phyloP scores from a whole-genome alignment of 2,329 filamentous ascomycete genomes.

The Colletotrichum nymphaeae region DNA sequence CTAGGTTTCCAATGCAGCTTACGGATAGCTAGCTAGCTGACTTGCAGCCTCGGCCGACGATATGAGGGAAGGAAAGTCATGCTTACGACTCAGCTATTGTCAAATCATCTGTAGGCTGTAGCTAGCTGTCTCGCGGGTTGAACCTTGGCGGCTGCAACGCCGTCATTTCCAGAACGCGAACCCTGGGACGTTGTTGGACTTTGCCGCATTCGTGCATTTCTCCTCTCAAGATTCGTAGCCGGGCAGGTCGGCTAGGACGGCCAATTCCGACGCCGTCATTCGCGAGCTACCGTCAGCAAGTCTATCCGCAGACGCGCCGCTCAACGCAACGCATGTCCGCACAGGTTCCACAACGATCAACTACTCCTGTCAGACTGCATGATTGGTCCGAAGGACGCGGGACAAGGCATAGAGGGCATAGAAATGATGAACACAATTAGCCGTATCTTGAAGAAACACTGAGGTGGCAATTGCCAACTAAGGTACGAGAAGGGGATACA shows the following conservation, averaged over 20 bases:
- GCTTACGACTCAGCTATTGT: not conserved
- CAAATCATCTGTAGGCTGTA: not conserved
- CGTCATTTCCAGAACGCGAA: constrained; percentile 28
- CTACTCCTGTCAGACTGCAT: constrained; percentile 26
- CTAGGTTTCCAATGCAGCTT: constrained; percentile 9
- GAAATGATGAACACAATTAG: not conserved
- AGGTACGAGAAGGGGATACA: too few relatives aligned
- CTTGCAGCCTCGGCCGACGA: not conserved
- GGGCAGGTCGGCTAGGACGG: not conserved
- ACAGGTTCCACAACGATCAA: constrained; percentile 23
- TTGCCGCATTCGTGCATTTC: constrained; percentile 2
- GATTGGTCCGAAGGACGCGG: constrained; percentile 1
- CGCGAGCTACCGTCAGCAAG: not conserved
- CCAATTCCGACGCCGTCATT: constrained; percentile 9
- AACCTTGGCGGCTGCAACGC: constrained; percentile 20
- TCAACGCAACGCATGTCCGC: not conserved
- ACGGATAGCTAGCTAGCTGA: not conserved
- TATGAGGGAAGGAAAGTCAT: not conserved
- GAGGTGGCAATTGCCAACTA: not conserved
- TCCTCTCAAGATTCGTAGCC: not conserved
- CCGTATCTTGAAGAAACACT: not conserved
- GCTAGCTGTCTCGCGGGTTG: constrained; percentile 3
- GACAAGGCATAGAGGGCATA: not conserved
- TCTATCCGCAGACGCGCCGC: not conserved
- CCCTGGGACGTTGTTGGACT: not conserved